These are phyloP conservation scores for Exophiala xenobiotica DNA, from an alignment of 2,329 filamentous ascomycete genomes.

Conservation along the genomic window DNA sequence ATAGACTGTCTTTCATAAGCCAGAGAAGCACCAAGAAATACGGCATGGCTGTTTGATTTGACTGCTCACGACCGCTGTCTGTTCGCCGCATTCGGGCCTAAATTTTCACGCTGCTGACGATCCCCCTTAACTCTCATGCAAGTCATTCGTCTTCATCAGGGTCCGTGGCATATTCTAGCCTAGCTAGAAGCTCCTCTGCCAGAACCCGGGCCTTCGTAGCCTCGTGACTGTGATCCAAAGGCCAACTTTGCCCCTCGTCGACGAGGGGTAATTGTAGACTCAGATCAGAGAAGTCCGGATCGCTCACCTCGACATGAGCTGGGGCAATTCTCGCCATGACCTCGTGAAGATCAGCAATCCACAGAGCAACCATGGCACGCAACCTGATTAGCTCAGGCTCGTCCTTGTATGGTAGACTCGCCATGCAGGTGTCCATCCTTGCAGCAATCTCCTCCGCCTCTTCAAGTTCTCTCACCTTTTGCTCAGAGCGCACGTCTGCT, in stretches of 20 bases:
- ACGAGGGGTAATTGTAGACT: background rate
- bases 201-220: slow-evolving; percentile 20
- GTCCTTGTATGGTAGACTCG: slow-evolving; percentile 68
- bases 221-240: slow-evolving; percentile 9
- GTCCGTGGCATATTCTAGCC: slow-evolving; percentile 13
- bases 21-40: too few species aligned
- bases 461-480: slow-evolving; percentile 47
- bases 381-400: slow-evolving; percentile 67
- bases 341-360: slow-evolving; percentile 65
- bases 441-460: slow-evolving; percentile 63
- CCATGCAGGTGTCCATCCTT: slow-evolving; percentile 70
- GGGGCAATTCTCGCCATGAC: background rate
- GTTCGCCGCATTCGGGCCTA: too few species aligned
- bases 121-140: slow-evolving; percentile 9
- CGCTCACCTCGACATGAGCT: background rate
- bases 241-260: background rate
- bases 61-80: too few species aligned
- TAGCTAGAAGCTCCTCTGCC: slow-evolving; percentile 10
- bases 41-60: too few species aligned
- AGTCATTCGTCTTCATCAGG: slow-evolving; percentile 11
- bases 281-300: background rate
- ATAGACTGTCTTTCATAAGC: background rate
- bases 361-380: slow-evolving; percentile 71
- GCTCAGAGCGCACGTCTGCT: slow-evolving; percentile 4
- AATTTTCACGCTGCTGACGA: too few species aligned